Base-by-base conservation (phyloP, 768 basidiomycete species). In the Mycena venus region DNA sequence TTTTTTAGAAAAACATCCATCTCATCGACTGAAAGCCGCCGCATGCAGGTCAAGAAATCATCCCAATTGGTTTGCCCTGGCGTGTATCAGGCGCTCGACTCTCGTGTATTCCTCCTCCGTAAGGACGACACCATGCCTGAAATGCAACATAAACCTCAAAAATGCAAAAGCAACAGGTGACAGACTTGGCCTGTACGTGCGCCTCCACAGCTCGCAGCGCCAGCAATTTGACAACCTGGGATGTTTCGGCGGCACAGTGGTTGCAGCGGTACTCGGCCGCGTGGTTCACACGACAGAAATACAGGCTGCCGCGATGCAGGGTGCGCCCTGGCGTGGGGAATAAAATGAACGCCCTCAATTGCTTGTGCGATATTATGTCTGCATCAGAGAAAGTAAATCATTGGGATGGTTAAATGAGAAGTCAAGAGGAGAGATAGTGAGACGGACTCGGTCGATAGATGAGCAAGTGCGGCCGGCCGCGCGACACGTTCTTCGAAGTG, bases 191-290 rank as follows among this genome's bases (percentile, higher is more conserved):
- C 17, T 2, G 42, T n/a, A 64, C 44, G 23, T 64, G 62, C 6
- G 62, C 15, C 19, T 14, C 29, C 29, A 64, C 21, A 4, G 42
- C 42, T 4, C 62, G 62, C 5, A 49, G 44, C 15, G 62, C 2
- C 0, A 64, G 21, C 10, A 64, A 31, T 25, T 47, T 64, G 6
- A 64, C 62, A 31, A 42, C 6, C 5, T 49, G 19, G 9, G 62
- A 44, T 10, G 19, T 21, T 25, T 47, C 36, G 29, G 9, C 40
- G 2, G 62, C 62, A 34, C 62, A 64, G 1, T n/a, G 62, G 4
- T 47, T 64, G 62, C 62, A 64, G 44, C 44, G 62, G 44, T 64
- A 64, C 25, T 64, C 62, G 23, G 62, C 11, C 62, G 44, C n/a
- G 44, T 21, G 31, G 19, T 56, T 7, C 44, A 44, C 31, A 64